Evolutionary conservation across 2,329 filamentous ascomycete genomes (phyloP).

Genomic region (Capronia coronata): DNA sequence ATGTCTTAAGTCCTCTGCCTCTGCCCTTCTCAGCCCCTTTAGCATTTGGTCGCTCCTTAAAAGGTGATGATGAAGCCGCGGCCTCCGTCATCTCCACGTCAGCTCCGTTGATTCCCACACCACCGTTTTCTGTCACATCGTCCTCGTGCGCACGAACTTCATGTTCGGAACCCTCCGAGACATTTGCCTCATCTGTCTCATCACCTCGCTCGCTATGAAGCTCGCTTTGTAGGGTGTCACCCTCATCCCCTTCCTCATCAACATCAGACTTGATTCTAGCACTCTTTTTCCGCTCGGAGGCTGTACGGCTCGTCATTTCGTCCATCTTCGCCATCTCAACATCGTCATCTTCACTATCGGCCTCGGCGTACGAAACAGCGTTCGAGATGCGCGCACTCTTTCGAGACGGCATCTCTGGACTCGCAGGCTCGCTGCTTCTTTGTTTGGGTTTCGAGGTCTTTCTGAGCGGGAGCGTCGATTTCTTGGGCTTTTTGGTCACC

Average conservation of each 20-base stretch:
- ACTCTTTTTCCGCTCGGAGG: constrained; percentile 29
- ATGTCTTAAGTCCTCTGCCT: constrained; percentile 2
- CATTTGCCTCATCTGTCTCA: constrained; percentile 5
- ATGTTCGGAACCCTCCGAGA: constrained; percentile 7
- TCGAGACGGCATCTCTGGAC: constrained; percentile 33
- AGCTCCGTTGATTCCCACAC: neutral
- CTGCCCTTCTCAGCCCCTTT: constrained; percentile 1
- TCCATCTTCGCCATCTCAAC: constrained; percentile 38
- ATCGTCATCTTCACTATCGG: constrained; percentile 41
- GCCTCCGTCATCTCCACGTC: constrained; percentile 3
- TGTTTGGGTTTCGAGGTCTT: constrained; percentile 32
- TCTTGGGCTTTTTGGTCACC: constrained; percentile 25
- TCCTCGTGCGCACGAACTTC: constrained; percentile 14
- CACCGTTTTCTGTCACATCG: constrained; percentile 6
- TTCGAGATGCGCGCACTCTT: constrained; percentile 37
- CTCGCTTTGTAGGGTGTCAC: neutral
- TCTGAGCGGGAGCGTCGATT: constrained; percentile 22
- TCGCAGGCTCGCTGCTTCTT: constrained; percentile 35
- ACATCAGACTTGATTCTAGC: constrained; percentile 16
- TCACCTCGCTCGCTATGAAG: neutral
- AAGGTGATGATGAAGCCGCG: constrained; percentile 4
- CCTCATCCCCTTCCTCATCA: neutral
- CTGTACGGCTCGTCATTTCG: constrained; percentile 6
- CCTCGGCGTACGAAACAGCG: constrained; percentile 38
- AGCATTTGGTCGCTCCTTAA: constrained; percentile 8